Base-by-base conservation (phyloP, 805 yeast genomes). In the Phaffomyces thermotolerans region DNA sequence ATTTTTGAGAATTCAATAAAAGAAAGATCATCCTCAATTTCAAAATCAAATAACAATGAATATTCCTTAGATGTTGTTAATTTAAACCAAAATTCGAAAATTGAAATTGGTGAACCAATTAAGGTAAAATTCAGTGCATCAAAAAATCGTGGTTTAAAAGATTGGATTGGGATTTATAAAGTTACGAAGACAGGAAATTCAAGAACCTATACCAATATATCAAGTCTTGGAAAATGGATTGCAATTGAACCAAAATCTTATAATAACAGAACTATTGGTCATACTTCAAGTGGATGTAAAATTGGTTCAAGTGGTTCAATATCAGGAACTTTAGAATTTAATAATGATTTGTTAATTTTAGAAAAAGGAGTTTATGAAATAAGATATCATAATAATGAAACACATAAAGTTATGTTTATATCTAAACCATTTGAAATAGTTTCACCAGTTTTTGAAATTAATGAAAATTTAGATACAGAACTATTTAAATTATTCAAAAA, bases 131-230 rank as follows among this genome's bases (percentile, higher is more conserved):
- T 84, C 81, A 57, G 61, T 24, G 66, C 81, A 1, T 82, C 85
- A 2, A 64, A 63, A 3, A 47, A 55, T 22, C 78, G 75, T 49
- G 64, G 76, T 15, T 45, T 63, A 0, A 69, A 67, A 36, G 90
- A 84, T 57, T 85, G 95, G 95, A 72, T 85, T 50, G 95, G 93
- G 1, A 61, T 85, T 27, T 85, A 85, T 62, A 75, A 76, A 42
- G 72, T 82, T 9, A 64, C 75, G 23, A 83, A 75, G 48, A 78
- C 85, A 15, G 73, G 79, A 5, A 66, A 67, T 31, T 74, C 81
- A 18, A 69, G 78, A 42, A 69, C 70, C 35, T 70, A 67, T 24
- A 84, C 93, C 0, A 62, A 71, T 32, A 64, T 78, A n/a, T 68
- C 84, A 12, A 80, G 89, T 9, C 61, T 71, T 33, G 84, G 84